Evolutionary conservation across 2,329 filamentous ascomycete species (phyloP), one percentile per base, ranked within the genome.

Genomic region (Epichloe typhina): DNA sequence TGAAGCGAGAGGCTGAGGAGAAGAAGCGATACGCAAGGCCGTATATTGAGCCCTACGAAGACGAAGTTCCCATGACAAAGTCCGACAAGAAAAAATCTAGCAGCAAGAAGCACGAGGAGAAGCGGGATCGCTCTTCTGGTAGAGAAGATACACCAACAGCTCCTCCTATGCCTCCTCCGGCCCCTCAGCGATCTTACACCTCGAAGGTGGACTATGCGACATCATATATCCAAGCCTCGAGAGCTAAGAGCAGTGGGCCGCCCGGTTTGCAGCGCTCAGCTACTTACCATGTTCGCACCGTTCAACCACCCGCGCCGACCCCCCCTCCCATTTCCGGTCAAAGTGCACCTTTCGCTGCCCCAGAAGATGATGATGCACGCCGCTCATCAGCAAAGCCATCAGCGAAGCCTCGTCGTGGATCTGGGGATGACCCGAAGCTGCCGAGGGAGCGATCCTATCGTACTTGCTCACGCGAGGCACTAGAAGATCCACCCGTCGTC

Each of bases 61-160:
- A 66, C 1, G 66, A 68, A 1, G 53, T 55, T 12, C 52, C 53
- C 2, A 21, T 47, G 3, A 47, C 57, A 49, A 64, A 62, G 55
- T 56, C 62, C 0, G 64, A 68, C 41, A 66, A 68, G 61, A 71
- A 70, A 70, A 69, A 68, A 57, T 63, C 61, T 19, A 60, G 56
- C 44, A 66, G 62, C 57, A 69, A 66, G 54, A 69, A 68, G 57
- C 61, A 68, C 52, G 67, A 70, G 3, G 63, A 68, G 53, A 61
- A 62, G 55, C 61, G 63, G 21, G 65, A 68, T 52, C 62, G 63
- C 36, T 66, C 66, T 6, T 55, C 60, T 15, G 61, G 62, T 6
- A 59, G 62, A 15, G 66, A 69, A n/a, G 66, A 66, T 36, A 50
- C 41, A 5, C 56, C 58, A 8, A 43, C 53, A n/a, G 57, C 57